Conservation (phyloP, 306 rosid species). For the Corylus heterophylla region DNA sequence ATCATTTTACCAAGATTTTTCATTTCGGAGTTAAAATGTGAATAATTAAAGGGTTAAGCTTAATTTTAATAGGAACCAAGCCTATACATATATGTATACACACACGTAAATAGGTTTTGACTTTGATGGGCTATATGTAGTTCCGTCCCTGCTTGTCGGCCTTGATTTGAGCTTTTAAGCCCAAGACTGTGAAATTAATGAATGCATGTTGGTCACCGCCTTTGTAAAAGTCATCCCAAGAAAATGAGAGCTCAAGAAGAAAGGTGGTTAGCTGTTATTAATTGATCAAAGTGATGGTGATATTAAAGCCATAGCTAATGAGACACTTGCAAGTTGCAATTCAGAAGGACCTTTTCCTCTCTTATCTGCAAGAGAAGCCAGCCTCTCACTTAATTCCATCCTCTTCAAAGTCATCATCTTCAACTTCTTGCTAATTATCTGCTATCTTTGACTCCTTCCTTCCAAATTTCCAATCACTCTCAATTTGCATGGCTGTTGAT, state of each 20-base stretch:
- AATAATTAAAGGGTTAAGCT: too few species aligned
- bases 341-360: constrained; percentile 2
- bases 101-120: too few species aligned
- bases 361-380: neutral
- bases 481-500: neutral
- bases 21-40: too few species aligned
- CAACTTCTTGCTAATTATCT: too few species aligned
- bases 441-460: neutral
- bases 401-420: neutral
- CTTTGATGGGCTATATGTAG: too few species aligned
- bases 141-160: neutral
- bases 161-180: neutral
- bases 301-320: neutral
- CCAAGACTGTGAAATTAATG: neutral
- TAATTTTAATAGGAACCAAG: too few species aligned
- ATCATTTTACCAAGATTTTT: neutral
- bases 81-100: too few species aligned
- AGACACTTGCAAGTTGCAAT: constrained; percentile 9
- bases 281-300: constrained; percentile 15
- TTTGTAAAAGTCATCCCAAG: neutral
- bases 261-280: neutral
- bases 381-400: neutral
- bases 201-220: neutral
- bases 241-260: constrained; percentile 20
- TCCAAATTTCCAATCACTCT: neutral